These are phyloP conservation scores for Carpinus fangiana DNA, from an alignment of 306 rosid genomes.

Conservation along the genomic window DNA sequence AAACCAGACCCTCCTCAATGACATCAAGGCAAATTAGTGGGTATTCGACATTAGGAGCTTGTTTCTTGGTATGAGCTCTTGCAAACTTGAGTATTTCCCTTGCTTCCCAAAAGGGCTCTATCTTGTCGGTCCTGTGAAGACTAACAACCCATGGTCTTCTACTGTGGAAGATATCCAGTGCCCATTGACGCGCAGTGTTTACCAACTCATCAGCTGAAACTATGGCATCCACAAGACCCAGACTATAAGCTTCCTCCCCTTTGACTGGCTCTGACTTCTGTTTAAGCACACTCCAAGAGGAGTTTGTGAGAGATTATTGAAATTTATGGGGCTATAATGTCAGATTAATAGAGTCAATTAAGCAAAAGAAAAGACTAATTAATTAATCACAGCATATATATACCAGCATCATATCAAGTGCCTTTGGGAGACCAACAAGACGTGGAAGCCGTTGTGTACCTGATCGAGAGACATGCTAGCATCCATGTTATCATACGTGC, in stretches of 20 bases:
- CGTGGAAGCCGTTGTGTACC: constrained; percentile 99
- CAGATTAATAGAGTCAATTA: constrained; percentile 7
- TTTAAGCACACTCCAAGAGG: constrained; percentile 14
- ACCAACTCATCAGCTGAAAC: constrained; percentile 69
- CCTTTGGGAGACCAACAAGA: constrained; percentile 92
- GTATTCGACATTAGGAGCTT: constrained; percentile 80
- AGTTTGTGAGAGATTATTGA: constrained; percentile 20
- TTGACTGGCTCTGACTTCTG: constrained; percentile 80
- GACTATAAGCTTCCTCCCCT: constrained; percentile 71
- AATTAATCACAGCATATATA: constrained; percentile 16
- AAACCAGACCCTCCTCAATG: constrained; percentile 75
- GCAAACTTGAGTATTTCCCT: constrained; percentile 78
- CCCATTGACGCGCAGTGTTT: constrained; percentile 76
- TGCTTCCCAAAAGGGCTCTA: constrained; percentile 87
- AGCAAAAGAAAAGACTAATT: constrained; percentile 1
- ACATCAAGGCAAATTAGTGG: constrained; percentile 89
- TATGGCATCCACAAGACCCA: constrained; percentile 90
- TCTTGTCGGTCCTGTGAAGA: constrained; percentile 80
- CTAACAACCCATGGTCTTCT: constrained; percentile 83
- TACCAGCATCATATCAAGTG: constrained; percentile 95
- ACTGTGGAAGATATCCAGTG: constrained; percentile 53
- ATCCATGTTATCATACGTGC: constrained; percentile 2
- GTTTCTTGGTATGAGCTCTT: constrained; percentile 67
- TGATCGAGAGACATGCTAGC: constrained; percentile 35
- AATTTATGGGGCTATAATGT: constrained; percentile 18